Conservation (phyloP, 2,329 filamentous ascomycete species). For the Dothideomycetes sp. region DNA sequence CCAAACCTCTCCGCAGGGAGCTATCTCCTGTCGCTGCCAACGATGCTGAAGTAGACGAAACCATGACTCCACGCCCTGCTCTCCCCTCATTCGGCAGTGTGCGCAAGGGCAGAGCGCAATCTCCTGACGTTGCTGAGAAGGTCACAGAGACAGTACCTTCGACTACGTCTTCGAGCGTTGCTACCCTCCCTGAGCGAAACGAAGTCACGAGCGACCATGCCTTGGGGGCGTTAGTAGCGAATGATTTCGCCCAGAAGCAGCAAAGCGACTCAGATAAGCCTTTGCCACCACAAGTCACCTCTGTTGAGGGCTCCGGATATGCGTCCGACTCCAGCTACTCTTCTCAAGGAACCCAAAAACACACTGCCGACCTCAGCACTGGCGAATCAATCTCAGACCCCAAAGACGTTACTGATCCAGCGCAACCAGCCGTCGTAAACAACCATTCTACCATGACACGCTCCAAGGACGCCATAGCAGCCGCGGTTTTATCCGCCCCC, state of each 20-base stretch:
- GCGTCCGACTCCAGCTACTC: constrained; percentile 41
- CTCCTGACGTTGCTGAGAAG: constrained; percentile 37
- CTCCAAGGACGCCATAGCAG: not conserved
- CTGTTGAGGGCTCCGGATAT: constrained; percentile 55
- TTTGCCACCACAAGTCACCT: constrained; percentile 59
- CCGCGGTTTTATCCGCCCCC: not conserved
- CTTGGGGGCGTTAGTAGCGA: constrained; percentile 16
- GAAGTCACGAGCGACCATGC: constrained; percentile 49
- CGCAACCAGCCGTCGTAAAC: not conserved
- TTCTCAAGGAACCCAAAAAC: constrained; percentile 6
- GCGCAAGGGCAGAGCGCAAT: constrained; percentile 42
- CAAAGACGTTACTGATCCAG: not conserved
- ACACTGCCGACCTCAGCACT: no score
- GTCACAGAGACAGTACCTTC: constrained; percentile 35
- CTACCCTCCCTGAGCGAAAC: constrained; percentile 26
- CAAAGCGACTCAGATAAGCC: constrained; percentile 45
- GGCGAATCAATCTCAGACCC: no score
- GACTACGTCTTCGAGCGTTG: constrained; percentile 23
- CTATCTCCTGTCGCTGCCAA: constrained; percentile 13
- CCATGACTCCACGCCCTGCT: constrained; percentile 64
- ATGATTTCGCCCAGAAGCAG: constrained; percentile 42
- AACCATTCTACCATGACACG: not conserved
- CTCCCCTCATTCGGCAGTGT: constrained; percentile 68
- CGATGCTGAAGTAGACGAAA: constrained; percentile 51
- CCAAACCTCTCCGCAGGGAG: constrained; percentile 8